Evolutionary conservation across 179 eudicot species (phyloP).

Genomic region (Camellia oleifera): DNA sequence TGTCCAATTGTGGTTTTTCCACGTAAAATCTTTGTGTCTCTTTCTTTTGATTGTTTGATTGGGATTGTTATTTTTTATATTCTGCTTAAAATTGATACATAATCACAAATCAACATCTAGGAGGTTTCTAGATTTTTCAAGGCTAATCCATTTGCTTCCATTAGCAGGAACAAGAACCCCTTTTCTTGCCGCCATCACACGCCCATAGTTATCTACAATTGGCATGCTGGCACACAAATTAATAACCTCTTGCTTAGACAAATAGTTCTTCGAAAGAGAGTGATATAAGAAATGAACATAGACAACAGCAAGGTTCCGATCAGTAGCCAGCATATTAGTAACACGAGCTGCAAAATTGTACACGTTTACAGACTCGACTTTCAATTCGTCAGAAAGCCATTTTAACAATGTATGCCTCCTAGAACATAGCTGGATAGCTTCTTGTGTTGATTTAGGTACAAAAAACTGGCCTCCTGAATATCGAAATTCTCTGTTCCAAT

Average conservation of each 20-base stretch:
- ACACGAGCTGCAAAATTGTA: constrained; percentile 28
- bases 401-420: constrained; percentile 24
- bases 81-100: too few relatives aligned
- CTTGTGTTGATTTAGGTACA: constrained; percentile 40
- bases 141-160: constrained; percentile 57
- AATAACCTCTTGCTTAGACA: constrained; percentile 23
- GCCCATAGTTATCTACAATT: constrained; percentile 43
- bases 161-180: constrained; percentile 58
- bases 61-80: too few relatives aligned
- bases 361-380: constrained; percentile 28
- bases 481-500: constrained; percentile 54
- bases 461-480: constrained; percentile 26
- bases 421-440: constrained; percentile 20
- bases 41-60: too few relatives aligned
- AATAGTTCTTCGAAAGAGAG: constrained; percentile 25
- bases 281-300: constrained; percentile 55
- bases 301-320: constrained; percentile 27
- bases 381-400: constrained; percentile 39
- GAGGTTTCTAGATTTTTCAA: not conserved
- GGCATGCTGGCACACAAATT: constrained; percentile 44
- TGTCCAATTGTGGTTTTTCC: too few relatives aligned
- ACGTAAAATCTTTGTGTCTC: too few relatives aligned
- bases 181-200: constrained; percentile 17
- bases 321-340: constrained; percentile 12
- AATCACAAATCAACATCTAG: too few relatives aligned